Evolutionary conservation across 768 basidiomycete genomes (phyloP).

Genomic region (Macrolepiota dolichaula): DNA sequence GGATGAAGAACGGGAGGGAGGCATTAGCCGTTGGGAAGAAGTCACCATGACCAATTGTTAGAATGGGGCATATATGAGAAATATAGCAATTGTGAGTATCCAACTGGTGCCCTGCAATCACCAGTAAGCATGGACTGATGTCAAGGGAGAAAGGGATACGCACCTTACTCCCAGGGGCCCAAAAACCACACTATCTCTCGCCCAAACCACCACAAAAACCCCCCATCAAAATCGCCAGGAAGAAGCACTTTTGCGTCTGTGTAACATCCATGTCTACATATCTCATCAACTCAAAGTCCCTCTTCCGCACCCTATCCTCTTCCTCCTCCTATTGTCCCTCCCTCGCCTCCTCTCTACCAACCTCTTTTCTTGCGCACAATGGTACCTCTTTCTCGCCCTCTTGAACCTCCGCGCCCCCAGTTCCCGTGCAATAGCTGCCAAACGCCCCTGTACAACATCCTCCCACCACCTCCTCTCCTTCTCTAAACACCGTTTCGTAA

Average conservation of each 20-base stretch:
- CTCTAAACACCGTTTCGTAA: conserved; percentile 27
- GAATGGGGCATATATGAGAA: conserved; percentile 36
- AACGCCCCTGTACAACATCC: conserved; percentile 10
- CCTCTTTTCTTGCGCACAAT: conserved; percentile 3
- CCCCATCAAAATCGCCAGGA: conserved; percentile 21
- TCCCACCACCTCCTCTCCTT: conserved; percentile 28
- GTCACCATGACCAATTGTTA: conserved; percentile 42
- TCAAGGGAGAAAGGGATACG: conserved; percentile 15
- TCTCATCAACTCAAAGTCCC: conserved; percentile 38
- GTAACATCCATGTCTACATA: conserved; percentile 24
- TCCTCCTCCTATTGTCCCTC: conserved; percentile 15
- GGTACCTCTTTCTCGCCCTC: conserved; percentile 14
- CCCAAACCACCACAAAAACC: conserved; percentile 30
- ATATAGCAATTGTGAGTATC: conserved; percentile 36
- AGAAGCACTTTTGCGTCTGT: conserved; percentile 22
- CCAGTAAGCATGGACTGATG: conserved; percentile 20
- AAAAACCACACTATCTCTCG: conserved; percentile 34
- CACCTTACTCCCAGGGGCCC: conserved; percentile 25
- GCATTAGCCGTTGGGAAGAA: conserved; percentile 31
- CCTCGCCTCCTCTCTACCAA: no score
- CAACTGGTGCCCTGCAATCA: conserved; percentile 15
- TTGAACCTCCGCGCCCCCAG: neutral
- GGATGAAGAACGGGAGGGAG: conserved; percentile 39
- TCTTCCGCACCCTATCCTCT: conserved; percentile 25
- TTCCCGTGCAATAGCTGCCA: neutral